Base-by-base conservation (phyloP, 2,329 filamentous ascomycete species). In the Botryotinia narcissicola region DNA sequence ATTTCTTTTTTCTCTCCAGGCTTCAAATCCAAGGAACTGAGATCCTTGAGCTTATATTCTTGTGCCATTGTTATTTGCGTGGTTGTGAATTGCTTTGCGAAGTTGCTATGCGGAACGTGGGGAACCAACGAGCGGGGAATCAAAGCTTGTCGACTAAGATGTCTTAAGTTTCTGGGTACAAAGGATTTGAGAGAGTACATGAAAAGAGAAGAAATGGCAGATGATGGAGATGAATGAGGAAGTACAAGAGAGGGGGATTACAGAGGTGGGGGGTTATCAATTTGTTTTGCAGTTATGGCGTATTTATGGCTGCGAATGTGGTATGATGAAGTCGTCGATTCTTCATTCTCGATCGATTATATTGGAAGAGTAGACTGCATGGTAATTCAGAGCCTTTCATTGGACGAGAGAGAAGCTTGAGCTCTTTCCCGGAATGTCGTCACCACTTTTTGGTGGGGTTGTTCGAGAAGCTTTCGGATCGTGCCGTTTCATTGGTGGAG, bases 1-100 rank as follows among this genome's bases (percentile, higher is more conserved):
- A 89, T 92, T 82, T 98, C 95, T 76, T 92, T 87, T 86, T 97
- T 98, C 78, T 96, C 91, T 32, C 93, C 91, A 44, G 91, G 90
- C 81, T 92, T 88, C 76, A 98, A 85, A 76, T 91, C 88, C 73
- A 97, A 86, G 78, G 91, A 92, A 64, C 88, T 87, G 75, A 97
- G 84, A 80, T 88, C 92, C 82, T 96, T 97, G 80, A 98, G 88
- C 81, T 89, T 91, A 81, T 87, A 91, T 79, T 90, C 87, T 72
- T 87, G 83, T 66, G 86, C 83, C 80, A 81, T 81, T 61, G 68
- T 79, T 70, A 71, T 59, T 64, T 75, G 74, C 25, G 76, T 78
- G 40, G 76, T 75, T 22, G 51, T 48, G 35, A 71, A 72, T 35
- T 71, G 72, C 68, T 74, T 72, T 64, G 44, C 62, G 70, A 63